A percentile compares a stretch with the other conserved stretches of the same genome.
These are phyloP conservation scores for peach (Prunus persica) DNA, from an alignment of 306 rosid genomes.

Conservation along the genomic window DNA sequence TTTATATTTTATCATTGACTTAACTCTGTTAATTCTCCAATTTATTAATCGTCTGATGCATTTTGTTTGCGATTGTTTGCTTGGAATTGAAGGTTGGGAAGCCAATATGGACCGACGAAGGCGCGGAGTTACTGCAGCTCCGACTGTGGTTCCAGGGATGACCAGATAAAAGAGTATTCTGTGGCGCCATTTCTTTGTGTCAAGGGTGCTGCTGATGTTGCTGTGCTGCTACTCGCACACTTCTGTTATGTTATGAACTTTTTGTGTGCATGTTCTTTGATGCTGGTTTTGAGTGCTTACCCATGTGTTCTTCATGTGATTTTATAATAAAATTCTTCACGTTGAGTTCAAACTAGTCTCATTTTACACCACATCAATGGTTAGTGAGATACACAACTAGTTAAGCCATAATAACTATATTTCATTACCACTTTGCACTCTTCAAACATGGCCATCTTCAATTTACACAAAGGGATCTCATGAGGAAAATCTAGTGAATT, in stretches of 20 bases:
- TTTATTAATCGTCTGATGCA: background rate
- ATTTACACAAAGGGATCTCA: too few relatives aligned
- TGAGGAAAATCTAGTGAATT: too few relatives aligned
- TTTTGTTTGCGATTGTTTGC: background rate
- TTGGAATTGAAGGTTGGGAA: slow-evolving; percentile 51
- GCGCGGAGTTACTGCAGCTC: slow-evolving; percentile 19
- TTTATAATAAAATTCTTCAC: background rate
- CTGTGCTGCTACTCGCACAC: background rate
- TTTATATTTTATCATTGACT: background rate
- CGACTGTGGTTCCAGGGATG: slow-evolving; percentile 33
- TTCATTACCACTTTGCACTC: too few relatives aligned
- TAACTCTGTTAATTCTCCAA: background rate
- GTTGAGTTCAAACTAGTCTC: too few relatives aligned
- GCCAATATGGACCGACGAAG: slow-evolving; percentile 53
- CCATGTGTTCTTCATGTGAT: background rate
- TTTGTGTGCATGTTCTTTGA: background rate
- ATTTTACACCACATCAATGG: too few relatives aligned
- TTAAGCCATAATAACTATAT: too few relatives aligned
- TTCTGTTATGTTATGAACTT: background rate
- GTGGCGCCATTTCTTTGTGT: background rate
- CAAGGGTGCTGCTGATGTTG: background rate
- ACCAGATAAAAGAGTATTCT: slow-evolving; percentile 25
- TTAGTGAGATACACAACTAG: too few relatives aligned
- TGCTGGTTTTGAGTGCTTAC: background rate
- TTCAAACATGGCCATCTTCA: too few relatives aligned